Conservation (phyloP, 2,329 filamentous ascomycete genomes). For the Arachnomyces sp. region DNA sequence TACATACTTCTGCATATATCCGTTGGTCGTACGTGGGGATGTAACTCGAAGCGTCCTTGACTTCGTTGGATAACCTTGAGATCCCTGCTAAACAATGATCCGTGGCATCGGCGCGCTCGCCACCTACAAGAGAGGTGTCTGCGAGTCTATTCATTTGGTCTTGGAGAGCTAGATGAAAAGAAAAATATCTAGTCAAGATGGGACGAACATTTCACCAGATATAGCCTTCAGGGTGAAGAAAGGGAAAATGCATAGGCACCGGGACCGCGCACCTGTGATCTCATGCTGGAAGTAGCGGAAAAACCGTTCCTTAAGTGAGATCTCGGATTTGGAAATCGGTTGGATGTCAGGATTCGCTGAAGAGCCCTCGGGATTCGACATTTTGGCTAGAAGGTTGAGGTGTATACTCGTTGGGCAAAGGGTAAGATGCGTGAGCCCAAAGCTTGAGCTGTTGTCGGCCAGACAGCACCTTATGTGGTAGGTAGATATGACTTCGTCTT, state of each 20-base stretch:
- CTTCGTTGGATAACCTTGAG: conserved; percentile 70
- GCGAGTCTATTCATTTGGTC: conserved; percentile 65
- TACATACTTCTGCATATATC: conserved; percentile 66
- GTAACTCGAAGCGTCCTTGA: conserved; percentile 73
- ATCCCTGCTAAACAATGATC: conserved; percentile 76
- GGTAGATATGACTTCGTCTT: no score
- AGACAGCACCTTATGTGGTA: no score
- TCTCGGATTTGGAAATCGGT: conserved; percentile 27
- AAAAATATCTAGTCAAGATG: conserved; percentile 5
- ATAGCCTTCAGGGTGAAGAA: not conserved
- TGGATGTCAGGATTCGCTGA: conserved; percentile 19
- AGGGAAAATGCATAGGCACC: not conserved
- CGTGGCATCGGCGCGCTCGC: conserved; percentile 71
- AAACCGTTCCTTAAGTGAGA: conserved; percentile 65
- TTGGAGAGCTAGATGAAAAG: conserved; percentile 59
- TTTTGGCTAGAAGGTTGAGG: conserved; percentile 10
- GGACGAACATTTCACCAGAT: not conserved
- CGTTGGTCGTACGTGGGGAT: conserved; percentile 86
- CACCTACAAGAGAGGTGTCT: conserved; percentile 55
- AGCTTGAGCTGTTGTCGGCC: no score
- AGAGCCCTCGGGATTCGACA: conserved; percentile 22
- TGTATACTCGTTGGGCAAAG: no score
- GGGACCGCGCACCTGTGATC: conserved; percentile 52
- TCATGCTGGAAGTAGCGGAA: conserved; percentile 76
- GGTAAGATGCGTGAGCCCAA: no score